Base-by-base conservation (phyloP, 1,284 basidiomycete species). In the Earliella scabrosa region DNA sequence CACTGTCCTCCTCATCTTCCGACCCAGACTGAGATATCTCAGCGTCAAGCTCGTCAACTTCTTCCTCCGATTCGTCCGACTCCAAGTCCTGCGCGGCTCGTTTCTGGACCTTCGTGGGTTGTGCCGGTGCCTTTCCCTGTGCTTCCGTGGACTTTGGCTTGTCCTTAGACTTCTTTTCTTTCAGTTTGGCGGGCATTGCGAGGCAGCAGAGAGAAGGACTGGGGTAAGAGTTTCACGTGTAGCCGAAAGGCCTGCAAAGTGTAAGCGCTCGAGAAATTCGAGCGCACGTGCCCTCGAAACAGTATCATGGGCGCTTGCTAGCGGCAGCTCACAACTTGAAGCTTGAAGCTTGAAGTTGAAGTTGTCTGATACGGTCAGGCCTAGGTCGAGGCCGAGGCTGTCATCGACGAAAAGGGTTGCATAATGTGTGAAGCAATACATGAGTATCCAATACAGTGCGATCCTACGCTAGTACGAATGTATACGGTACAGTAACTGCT, bases 41-140 rank as follows among this genome's bases (percentile, higher is more conserved):
- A 3, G 71, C 73, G 16, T 67, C 73, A 8, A 68, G 73, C 2
- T 68, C 68, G 2, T 72, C 74, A n/a, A 70, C 68, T 6, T 71
- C 73, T 11, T 68, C 74, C n/a, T 68, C 72, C 11, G 67, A 67
- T 3, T 71, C 69, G 4, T 67, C 67, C 8, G 65, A 64, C 29
- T 59, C 67, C 8, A 65, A 64, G 24, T 59, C 53, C n/a, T 61
- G 53, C 23, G 51, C 53, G 10, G 57, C 50, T 32, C 57, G 54
- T 34, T 60, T 47, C 18, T 51, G 53, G 14, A 59, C 4, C 20
- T 60, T 63, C 39, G 47, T 56, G 2, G 53, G 51, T 18, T 45
- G 50, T 13, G 51, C 47, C 4, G 55, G 43, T 4, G 40, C 4
- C 16, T 55, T 52, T 7, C 43, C 39, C 18, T 56, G 40, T 9